phyloP scores from a whole-genome alignment of 164 flowering plant genomes.

The Stephania yunnanensis region DNA sequence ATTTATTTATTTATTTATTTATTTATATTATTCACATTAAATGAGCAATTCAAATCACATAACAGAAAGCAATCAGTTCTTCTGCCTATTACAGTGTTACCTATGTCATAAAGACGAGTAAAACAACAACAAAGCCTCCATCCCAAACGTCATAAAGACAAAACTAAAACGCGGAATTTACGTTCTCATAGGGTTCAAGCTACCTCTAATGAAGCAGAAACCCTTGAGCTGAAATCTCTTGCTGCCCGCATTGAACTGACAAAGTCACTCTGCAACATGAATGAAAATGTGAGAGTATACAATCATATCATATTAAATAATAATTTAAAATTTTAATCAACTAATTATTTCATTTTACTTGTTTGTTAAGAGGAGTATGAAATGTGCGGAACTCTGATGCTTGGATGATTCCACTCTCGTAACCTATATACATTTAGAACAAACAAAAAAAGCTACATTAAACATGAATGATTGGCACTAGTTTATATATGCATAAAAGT shows the following conservation, averaged over 20 bases:
- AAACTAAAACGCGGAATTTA: not conserved
- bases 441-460: not conserved
- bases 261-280: slow-evolving; percentile 58
- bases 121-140: too few species aligned
- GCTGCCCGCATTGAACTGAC: slow-evolving; percentile 93
- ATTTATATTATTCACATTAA: not conserved
- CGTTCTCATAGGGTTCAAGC: not conserved
- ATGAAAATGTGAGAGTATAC: not conserved
- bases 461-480: not conserved
- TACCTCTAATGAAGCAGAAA: slow-evolving; percentile 82
- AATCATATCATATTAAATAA: not conserved
- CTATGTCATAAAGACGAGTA: not conserved
- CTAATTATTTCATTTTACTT: slow-evolving; percentile 38
- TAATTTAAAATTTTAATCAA: not conserved
- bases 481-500: not conserved
- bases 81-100: not conserved
- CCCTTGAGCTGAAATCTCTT: slow-evolving; percentile 71
- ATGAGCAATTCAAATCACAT: not conserved
- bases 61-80: not conserved
- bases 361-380: slow-evolving; percentile 96
- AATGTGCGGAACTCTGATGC: slow-evolving; percentile 95
- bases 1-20: not conserved
- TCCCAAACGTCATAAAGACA: too few species aligned
- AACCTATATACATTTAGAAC: slow-evolving; percentile 42
- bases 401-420: slow-evolving; percentile 59